These are phyloP conservation scores for Trifolium fragiferum DNA, from an alignment of 306 rosid species.

Conservation along the genomic window DNA sequence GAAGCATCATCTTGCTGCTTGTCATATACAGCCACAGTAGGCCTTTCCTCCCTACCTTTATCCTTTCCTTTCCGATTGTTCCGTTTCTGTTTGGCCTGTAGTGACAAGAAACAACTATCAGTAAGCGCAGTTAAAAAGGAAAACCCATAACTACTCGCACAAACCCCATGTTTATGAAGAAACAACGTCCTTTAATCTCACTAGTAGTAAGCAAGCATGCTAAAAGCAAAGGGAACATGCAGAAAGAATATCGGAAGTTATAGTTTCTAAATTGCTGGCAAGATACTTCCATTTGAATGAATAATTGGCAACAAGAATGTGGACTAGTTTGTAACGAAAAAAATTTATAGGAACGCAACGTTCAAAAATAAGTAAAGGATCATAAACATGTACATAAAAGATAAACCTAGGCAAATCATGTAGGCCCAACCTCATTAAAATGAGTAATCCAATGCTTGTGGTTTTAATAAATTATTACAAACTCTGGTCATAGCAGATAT, in stretches of 20 bases:
- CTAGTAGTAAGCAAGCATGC: slow-evolving; percentile 19
- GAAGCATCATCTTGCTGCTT: slow-evolving; percentile 50
- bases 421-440: slow-evolving; percentile 34
- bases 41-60: slow-evolving; percentile 80
- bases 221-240: slow-evolving; percentile 23
- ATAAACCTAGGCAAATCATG: slow-evolving; percentile 11
- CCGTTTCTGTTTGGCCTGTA: slow-evolving; percentile 90
- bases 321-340: not conserved
- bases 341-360: not conserved
- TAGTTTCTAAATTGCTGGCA: slow-evolving; percentile 21
- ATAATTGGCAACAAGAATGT: slow-evolving; percentile 19
- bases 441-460: slow-evolving; percentile 8
- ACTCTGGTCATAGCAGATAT: not conserved
- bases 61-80: slow-evolving; percentile 88
- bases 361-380: slow-evolving; percentile 19
- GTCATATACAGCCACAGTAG: slow-evolving; percentile 47
- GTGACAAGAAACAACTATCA: slow-evolving; percentile 34
- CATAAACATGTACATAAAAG: slow-evolving; percentile 7
- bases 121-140: slow-evolving; percentile 34
- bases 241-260: slow-evolving; percentile 24
- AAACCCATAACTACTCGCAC: slow-evolving; percentile 11
- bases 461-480: slow-evolving; percentile 3
- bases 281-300: not conserved
- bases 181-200: slow-evolving; percentile 1
- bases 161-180: slow-evolving; percentile 17